Conservation (phyloP, 2,329 filamentous ascomycete species). For the Alternaria infectoria region DNA sequence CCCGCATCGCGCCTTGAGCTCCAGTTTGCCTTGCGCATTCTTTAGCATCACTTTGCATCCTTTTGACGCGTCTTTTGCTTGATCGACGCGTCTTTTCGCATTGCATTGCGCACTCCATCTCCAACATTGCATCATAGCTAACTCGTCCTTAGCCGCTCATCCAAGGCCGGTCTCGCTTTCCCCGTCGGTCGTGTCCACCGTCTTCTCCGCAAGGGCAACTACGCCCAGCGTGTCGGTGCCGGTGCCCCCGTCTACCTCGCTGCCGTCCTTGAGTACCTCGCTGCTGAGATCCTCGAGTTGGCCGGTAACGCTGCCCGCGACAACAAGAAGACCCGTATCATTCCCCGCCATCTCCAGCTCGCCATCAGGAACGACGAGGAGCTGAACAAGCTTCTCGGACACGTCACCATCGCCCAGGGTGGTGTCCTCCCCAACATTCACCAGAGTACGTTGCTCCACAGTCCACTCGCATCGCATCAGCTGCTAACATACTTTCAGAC, state of each 20-base stretch:
- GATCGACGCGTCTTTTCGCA: conserved; percentile 36
- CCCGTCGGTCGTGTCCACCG: conserved; percentile 99
- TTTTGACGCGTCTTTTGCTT: conserved; percentile 12
- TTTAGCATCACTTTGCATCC: neutral
- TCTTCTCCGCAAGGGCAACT: conserved; percentile 99
- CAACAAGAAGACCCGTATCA: conserved; percentile 99
- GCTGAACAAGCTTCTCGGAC: conserved; percentile 96
- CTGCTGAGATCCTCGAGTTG: conserved; percentile 97
- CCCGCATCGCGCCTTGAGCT: conserved; percentile 16
- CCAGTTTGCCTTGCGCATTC: conserved; percentile 7
- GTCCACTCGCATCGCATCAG: neutral
- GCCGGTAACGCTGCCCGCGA: conserved; percentile 98
- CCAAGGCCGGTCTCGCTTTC: conserved; percentile 99
- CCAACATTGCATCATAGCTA: conserved; percentile 27
- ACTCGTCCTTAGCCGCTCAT: conserved; percentile 78
- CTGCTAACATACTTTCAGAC: conserved; percentile 67
- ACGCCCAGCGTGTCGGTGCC: conserved; percentile 98
- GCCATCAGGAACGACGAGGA: conserved; percentile 99
- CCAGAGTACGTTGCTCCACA: conserved; percentile 74
- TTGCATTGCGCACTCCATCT: conserved; percentile 8
- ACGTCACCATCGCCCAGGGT: conserved; percentile 96
- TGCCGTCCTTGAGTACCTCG: conserved; percentile 97
- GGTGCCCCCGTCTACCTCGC: conserved; percentile 97
- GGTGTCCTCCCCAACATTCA: conserved; percentile 97
- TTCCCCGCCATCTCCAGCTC: conserved; percentile 97